Conservation (phyloP, 139 green algal genomes). For the Closterium sp. region DNA sequence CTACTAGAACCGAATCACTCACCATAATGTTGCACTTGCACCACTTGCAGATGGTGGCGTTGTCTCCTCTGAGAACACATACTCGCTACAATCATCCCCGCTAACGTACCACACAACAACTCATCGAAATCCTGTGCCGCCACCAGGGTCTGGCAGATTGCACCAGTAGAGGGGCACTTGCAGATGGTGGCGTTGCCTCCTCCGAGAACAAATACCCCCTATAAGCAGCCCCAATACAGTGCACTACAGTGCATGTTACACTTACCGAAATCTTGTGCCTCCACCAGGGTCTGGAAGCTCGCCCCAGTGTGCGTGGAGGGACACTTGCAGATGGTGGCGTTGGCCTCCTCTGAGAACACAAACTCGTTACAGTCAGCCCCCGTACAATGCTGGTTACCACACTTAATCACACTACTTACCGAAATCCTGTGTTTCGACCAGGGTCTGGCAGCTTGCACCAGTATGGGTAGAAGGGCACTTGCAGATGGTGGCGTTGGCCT, state of each 20-base stretch:
- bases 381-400: neutral
- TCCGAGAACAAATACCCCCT: neutral
- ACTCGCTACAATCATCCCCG: neutral
- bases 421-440: constrained; percentile 29
- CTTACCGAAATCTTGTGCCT: constrained; percentile 27
- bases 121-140: constrained; percentile 29
- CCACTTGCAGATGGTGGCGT: constrained; percentile 31
- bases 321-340: neutral
- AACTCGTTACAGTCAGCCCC: neutral
- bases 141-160: constrained; percentile 32
- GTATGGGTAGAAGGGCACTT: constrained; percentile 39
- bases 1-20: too few relatives aligned
- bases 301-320: constrained; percentile 10
- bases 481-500: constrained; percentile 34
- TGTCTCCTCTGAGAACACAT: neutral
- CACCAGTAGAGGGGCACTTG: neutral
- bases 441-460: constrained; percentile 27
- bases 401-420: neutral
- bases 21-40: constrained; percentile 23
- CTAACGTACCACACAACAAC: too few relatives aligned
- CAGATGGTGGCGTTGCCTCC: neutral
- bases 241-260: neutral
- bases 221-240: neutral
- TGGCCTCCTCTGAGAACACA: neutral
- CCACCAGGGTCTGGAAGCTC: constrained; percentile 38